Percentiles rank a stretch among this genome's conserved stretches.
Evolutionary conservation across 768 basidiomycete genomes (phyloP).

Genomic region (Rubroboletus satanas): DNA sequence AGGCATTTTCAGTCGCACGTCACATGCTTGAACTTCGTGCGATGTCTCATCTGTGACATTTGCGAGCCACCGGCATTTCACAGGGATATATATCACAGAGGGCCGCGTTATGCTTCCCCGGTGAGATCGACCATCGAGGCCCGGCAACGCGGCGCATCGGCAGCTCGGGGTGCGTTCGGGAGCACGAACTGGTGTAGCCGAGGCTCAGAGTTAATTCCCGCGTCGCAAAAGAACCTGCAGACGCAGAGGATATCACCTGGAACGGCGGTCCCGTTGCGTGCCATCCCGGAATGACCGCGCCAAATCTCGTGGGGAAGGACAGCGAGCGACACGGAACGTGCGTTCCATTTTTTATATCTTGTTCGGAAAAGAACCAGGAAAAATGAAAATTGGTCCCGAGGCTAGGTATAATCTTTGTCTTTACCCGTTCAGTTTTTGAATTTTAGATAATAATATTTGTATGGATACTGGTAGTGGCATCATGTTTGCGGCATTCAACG

Average conservation of each 20-base stretch:
- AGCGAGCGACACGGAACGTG: slow-evolving; percentile 2
- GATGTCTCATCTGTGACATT: not conserved
- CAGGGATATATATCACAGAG: slow-evolving; percentile 26
- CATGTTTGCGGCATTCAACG: not conserved
- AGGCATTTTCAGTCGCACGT: slow-evolving; percentile 27
- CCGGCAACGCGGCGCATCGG: slow-evolving; percentile 21
- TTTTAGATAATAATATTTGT: not conserved
- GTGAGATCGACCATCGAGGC: slow-evolving; percentile 27
- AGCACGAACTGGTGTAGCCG: slow-evolving; percentile 17
- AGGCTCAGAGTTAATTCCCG: slow-evolving; percentile 18
- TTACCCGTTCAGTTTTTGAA: not conserved
- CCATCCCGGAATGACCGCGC: slow-evolving; percentile 9
- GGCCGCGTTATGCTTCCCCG: slow-evolving; percentile 24
- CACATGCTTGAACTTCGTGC: not conserved
- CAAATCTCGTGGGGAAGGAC: slow-evolving; percentile 3
- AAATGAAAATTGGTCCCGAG: no score
- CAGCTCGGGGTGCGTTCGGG: not conserved
- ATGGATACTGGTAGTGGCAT: no score
- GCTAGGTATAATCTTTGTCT: not conserved
- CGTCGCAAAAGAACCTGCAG: slow-evolving; percentile 13
- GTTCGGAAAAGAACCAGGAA: no score
- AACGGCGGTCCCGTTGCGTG: slow-evolving; percentile 6
- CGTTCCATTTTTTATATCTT: not conserved
- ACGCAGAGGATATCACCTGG: slow-evolving; percentile 20
- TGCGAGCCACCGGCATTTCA: slow-evolving; percentile 17